Conservation (phyloP, 2,329 filamentous ascomycete genomes). For the Bretziella fagacearum region DNA sequence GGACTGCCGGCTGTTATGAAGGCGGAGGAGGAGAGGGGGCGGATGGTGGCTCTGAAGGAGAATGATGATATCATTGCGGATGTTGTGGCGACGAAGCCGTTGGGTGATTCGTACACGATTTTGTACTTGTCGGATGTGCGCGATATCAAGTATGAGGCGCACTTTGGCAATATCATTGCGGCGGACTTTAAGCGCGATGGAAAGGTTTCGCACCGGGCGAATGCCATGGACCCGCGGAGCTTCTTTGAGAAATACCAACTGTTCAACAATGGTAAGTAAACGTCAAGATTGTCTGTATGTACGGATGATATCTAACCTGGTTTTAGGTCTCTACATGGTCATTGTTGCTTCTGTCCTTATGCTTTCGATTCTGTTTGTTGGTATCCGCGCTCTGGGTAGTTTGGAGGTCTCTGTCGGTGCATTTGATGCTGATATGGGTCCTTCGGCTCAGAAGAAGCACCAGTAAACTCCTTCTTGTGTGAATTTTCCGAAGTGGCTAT, state of each 20-base stretch:
- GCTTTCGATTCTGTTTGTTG: constrained; percentile 61
- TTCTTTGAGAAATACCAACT: constrained; percentile 92
- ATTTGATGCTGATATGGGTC: constrained; percentile 91
- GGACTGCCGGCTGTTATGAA: not conserved
- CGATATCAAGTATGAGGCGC: constrained; percentile 13
- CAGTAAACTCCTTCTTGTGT: no score
- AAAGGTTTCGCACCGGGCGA: constrained; percentile 23
- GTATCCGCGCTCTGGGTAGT: constrained; percentile 57
- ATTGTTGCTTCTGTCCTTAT: constrained; percentile 54
- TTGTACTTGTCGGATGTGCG: constrained; percentile 50
- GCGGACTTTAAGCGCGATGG: constrained; percentile 52
- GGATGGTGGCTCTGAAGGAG: constrained; percentile 4
- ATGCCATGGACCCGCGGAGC: constrained; percentile 30
- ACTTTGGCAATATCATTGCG: constrained; percentile 14
- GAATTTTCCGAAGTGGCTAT: no score
- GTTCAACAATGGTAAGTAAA: constrained; percentile 60
- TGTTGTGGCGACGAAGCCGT: constrained; percentile 26
- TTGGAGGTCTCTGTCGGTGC: constrained; percentile 84
- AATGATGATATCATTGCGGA: constrained; percentile 33
- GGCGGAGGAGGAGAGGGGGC: not conserved
- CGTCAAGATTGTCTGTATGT: no score
- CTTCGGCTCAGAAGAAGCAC: constrained; percentile 68
- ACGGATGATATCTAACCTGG: no score
- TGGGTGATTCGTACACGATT: constrained; percentile 47
- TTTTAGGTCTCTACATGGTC: constrained; percentile 75